Percentiles rank a stretch among this genome's conserved stretches.
Evolutionary conservation across 805 yeast species (phyloP).

Genomic region (Candida berthetii): DNA sequence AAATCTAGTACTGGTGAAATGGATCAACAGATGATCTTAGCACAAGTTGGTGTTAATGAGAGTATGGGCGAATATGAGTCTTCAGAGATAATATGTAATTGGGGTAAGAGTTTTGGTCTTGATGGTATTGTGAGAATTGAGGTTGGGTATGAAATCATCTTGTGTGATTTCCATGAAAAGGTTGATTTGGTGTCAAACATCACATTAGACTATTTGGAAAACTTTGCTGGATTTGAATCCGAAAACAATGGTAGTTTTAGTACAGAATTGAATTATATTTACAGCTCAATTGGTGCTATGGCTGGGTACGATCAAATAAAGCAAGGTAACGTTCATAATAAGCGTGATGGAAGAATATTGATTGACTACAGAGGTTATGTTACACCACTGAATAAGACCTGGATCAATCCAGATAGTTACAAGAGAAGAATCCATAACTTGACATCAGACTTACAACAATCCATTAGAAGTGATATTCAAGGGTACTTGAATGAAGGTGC

Average conservation of each 20-base stretch:
- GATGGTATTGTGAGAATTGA: constrained; percentile 57
- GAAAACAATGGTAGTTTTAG: constrained; percentile 13
- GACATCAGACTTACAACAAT: constrained; percentile 25
- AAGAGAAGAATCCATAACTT: constrained; percentile 29
- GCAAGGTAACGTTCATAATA: constrained; percentile 41
- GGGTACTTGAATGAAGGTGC: constrained; percentile 21
- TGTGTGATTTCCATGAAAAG: constrained; percentile 48
- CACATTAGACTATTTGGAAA: constrained; percentile 30
- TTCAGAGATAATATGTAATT: constrained; percentile 46
- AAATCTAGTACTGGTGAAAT: constrained; percentile 50
- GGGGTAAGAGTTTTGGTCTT: constrained; percentile 43
- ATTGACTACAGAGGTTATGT: constrained; percentile 47
- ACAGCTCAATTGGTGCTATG: constrained; percentile 22
- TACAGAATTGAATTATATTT: constrained; percentile 13
- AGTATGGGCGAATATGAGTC: constrained; percentile 35
- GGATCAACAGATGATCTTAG: constrained; percentile 47
- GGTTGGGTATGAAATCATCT: constrained; percentile 53
- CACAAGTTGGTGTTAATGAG: constrained; percentile 24
- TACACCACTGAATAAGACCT: constrained; percentile 47
- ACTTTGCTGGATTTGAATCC: constrained; percentile 20
- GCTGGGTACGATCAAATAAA: constrained; percentile 36
- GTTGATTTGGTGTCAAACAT: constrained; percentile 40
- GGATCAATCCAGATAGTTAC: constrained; percentile 42
- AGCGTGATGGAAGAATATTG: constrained; percentile 40
- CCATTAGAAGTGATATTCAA: constrained; percentile 30